Conservation (phyloP, 352 stramenopile genomes). For the Phytophthora nicotianae region DNA sequence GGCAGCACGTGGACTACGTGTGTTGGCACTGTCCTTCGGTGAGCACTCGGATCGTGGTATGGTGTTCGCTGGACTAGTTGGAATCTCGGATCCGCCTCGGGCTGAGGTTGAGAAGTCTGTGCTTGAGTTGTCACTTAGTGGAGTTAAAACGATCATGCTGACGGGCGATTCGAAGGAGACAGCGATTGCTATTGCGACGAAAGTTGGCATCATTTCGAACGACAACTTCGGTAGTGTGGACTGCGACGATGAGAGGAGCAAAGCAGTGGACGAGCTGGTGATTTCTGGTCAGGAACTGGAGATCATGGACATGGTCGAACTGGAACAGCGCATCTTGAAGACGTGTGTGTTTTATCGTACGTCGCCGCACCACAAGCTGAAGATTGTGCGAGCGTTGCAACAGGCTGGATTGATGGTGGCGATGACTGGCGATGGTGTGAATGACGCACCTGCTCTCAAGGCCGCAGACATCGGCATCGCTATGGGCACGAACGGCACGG, state of each 20-base stretch:
- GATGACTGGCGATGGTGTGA: constrained; percentile 99
- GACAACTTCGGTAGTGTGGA: constrained; percentile 41
- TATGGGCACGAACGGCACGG: constrained; percentile 97
- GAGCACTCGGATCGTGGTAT: constrained; percentile 82
- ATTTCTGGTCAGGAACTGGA: constrained; percentile 92
- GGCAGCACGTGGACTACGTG: constrained; percentile 78
- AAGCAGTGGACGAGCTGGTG: constrained; percentile 50
- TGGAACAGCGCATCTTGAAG: constrained; percentile 85
- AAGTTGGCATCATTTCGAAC: constrained; percentile 91
- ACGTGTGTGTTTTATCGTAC: constrained; percentile 96
- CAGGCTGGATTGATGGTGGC: constrained; percentile 87
- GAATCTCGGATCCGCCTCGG: constrained; percentile 88
- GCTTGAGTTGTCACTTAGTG: constrained; percentile 52
- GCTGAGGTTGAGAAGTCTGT: constrained; percentile 73
- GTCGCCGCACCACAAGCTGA: constrained; percentile 95
- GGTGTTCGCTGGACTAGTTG: constrained; percentile 93
- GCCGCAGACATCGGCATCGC: constrained; percentile 96
- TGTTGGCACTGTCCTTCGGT: constrained; percentile 91
- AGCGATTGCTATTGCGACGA: constrained; percentile 93
- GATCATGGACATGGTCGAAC: constrained; percentile 84
- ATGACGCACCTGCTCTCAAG: constrained; percentile 98
- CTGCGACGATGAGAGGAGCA: constrained; percentile 36
- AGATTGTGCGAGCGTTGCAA: constrained; percentile 95
- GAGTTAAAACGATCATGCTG: constrained; percentile 91
- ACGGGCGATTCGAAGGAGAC: constrained; percentile 97